Percentiles rank a stretch among this genome's conserved stretches.
phyloP scores from a whole-genome alignment of 23 red algal species.

The Chondrus crispus region DNA sequence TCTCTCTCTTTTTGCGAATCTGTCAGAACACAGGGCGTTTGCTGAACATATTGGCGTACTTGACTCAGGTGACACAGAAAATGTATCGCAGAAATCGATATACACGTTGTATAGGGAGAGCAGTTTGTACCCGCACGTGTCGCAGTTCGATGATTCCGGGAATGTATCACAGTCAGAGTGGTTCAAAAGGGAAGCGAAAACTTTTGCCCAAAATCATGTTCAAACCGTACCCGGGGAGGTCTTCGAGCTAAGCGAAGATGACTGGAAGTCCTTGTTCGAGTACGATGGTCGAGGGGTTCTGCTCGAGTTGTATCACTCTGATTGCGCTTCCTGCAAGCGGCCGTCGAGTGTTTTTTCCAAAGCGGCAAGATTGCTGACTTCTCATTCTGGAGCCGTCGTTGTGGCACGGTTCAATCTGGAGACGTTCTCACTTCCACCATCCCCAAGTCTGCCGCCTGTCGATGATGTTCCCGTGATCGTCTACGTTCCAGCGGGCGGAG shows the following conservation, averaged over 20 bases:
- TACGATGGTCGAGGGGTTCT: slow-evolving; percentile 25
- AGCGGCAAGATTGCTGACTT: not conserved
- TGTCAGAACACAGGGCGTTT: not conserved
- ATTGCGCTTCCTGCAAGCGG: not conserved
- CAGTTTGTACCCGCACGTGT: not conserved
- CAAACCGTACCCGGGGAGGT: not conserved
- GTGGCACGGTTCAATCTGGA: not conserved
- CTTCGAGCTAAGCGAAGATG: not conserved
- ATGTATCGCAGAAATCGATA: not conserved
- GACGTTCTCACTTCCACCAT: not conserved
- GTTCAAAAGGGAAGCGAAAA: not conserved
- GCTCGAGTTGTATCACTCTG: not conserved
- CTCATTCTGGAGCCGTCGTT: slow-evolving; percentile 11
- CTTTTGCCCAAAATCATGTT: not conserved
- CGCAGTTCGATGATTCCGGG: not conserved
- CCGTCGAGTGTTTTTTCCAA: not conserved
- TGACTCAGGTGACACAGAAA: not conserved
- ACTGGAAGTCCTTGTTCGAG: not conserved
- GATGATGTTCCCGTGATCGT: not conserved
- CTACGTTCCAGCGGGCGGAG: not conserved
- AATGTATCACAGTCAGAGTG: not conserved
- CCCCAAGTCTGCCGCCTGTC: not conserved
- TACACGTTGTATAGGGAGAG: not conserved
- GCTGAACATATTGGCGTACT: not conserved
- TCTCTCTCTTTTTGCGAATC: not conserved